Conservation (phyloP, 2,329 filamentous ascomycete genomes). For the Cadophora sp. region DNA sequence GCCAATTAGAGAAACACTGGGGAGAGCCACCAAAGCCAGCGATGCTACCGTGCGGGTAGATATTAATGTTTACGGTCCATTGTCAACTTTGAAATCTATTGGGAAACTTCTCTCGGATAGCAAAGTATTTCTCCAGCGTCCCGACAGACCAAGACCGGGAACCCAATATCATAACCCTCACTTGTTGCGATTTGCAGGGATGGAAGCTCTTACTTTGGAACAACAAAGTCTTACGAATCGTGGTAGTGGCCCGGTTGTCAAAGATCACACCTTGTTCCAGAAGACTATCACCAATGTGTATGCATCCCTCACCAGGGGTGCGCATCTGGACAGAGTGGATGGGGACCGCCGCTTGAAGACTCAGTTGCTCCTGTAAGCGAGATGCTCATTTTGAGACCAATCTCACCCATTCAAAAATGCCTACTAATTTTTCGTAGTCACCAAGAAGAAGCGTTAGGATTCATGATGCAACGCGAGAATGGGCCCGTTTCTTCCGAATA, state of each 20-base stretch:
- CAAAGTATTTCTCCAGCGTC: background rate
- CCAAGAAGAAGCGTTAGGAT: background rate
- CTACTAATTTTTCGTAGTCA: background rate
- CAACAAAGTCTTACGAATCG: background rate
- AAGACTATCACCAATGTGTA: slow-evolving; percentile 1
- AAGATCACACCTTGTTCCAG: background rate
- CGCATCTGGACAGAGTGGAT: background rate
- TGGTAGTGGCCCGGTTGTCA: background rate
- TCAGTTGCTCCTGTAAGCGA: background rate
- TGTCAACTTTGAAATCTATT: background rate
- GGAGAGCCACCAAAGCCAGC: background rate
- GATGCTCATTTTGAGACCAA: no score
- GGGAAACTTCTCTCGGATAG: background rate
- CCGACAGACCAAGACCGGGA: background rate
- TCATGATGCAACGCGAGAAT: slow-evolving; percentile 1
- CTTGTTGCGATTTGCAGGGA: background rate
- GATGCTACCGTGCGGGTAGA: background rate
- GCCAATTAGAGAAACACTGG: background rate
- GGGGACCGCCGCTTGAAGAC: background rate
- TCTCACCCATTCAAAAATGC: no score
- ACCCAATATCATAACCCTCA: background rate
- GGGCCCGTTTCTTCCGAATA: background rate
- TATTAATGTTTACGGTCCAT: background rate
- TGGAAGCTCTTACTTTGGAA: background rate
- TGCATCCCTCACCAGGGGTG: background rate